A percentile compares a stretch with the other conserved stretches of the same genome.
Conservation (phyloP, 2,329 filamentous ascomycete genomes). For the Trichoderma sp. region DNA sequence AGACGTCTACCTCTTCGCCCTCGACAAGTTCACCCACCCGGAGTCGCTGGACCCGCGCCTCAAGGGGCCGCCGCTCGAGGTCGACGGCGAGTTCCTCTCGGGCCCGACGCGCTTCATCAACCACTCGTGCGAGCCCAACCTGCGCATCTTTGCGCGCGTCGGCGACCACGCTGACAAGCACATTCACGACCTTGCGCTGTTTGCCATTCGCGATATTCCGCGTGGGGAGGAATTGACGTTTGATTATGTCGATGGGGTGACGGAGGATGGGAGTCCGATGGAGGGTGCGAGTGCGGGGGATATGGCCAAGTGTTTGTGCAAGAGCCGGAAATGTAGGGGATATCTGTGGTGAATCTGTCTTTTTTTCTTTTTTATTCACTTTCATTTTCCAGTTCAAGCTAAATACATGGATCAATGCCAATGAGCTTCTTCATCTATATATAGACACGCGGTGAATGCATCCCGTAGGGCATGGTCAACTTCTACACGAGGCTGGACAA, state of each 20-base stretch:
- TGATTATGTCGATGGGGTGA: constrained; percentile 70
- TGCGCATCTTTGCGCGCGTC: constrained; percentile 75
- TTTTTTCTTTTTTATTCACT: neutral
- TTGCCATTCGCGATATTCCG: constrained; percentile 65
- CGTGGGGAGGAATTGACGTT: constrained; percentile 72
- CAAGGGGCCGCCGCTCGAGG: constrained; percentile 55
- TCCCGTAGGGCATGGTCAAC: neutral
- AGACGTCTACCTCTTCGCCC: constrained; percentile 73
- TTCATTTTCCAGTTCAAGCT: neutral
- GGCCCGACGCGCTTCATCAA: constrained; percentile 81
- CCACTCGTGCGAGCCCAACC: constrained; percentile 76
- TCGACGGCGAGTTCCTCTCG: constrained; percentile 73
- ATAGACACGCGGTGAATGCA: neutral
- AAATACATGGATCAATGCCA: too few species aligned
- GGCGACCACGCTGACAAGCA: constrained; percentile 73
- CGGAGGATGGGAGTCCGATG: constrained; percentile 46
- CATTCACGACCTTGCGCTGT: constrained; percentile 75
- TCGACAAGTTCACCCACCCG: constrained; percentile 73
- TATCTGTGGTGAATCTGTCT: constrained; percentile 59
- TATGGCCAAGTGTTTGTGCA: constrained; percentile 62
- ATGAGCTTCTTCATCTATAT: neutral
- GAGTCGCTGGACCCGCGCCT: constrained; percentile 56
- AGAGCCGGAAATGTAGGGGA: constrained; percentile 63
- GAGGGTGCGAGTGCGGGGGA: constrained; percentile 42
- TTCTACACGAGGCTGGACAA: neutral